Evolutionary conservation across 306 rosid species (phyloP).

Genomic region (Abrus precatorius): DNA sequence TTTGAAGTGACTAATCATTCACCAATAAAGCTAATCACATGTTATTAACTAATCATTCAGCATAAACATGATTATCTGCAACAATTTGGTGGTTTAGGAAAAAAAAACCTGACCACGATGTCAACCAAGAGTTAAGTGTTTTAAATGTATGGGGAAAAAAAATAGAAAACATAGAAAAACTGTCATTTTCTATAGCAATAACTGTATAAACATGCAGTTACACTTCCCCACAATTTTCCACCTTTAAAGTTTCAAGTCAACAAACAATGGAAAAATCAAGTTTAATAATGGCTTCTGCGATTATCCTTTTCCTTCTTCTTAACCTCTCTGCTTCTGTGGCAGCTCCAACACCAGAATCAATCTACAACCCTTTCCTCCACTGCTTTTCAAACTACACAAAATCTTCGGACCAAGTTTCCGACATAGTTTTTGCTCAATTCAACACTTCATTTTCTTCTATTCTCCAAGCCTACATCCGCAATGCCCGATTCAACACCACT

Average conservation of each 20-base stretch:
- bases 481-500: constrained; percentile 78
- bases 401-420: constrained; percentile 44
- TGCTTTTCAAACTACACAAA: constrained; percentile 62
- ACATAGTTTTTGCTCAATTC: constrained; percentile 49
- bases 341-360: constrained; percentile 52
- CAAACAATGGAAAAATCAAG: constrained; percentile 41
- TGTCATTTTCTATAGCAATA: background rate
- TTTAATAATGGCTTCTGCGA: background rate
- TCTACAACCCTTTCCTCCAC: constrained; percentile 56
- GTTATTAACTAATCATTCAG: too few relatives aligned
- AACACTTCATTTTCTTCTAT: constrained; percentile 66
- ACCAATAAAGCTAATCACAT: too few relatives aligned
- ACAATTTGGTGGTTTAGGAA: too few relatives aligned
- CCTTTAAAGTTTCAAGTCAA: background rate
- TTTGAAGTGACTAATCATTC: background rate
- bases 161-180: background rate
- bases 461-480: constrained; percentile 76
- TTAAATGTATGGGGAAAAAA: background rate
- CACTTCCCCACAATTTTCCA: background rate
- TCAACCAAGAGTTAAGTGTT: background rate
- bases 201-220: background rate
- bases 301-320: constrained; percentile 37
- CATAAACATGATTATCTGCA: too few relatives aligned
- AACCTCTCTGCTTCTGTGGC: constrained; percentile 45
- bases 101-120: too few relatives aligned